phyloP scores from a whole-genome alignment of 345 rosid genomes.

The Tarenaya hassleriana region DNA sequence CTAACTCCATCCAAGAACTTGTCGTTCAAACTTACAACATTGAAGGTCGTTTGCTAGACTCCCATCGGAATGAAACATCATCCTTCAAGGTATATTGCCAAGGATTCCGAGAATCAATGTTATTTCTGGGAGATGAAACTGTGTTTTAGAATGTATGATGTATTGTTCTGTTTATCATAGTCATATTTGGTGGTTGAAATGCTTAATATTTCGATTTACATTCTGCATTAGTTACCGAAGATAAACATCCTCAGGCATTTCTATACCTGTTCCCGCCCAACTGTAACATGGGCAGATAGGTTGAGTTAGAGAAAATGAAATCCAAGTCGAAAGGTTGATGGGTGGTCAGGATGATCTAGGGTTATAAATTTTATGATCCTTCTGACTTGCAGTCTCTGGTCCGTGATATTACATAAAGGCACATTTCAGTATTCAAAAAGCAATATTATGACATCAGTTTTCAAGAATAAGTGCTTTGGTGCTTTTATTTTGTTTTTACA shows the following conservation, averaged over 20 bases:
- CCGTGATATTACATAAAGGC: too few relatives aligned
- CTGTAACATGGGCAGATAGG: neutral
- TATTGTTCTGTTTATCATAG: neutral
- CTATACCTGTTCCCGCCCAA: neutral
- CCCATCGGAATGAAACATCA: too few relatives aligned
- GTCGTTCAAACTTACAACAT: too few relatives aligned
- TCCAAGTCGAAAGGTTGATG: too few relatives aligned
- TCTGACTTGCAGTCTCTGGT: too few relatives aligned
- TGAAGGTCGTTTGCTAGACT: too few relatives aligned
- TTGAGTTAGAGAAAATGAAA: neutral
- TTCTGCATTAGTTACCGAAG: neutral
- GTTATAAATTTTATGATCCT: too few relatives aligned
- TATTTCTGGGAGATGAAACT: neutral
- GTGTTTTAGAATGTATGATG: neutral
- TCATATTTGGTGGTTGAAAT: neutral
- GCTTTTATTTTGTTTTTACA: neutral
- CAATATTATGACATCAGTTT: neutral
- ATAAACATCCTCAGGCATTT: neutral
- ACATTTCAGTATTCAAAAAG: neutral
- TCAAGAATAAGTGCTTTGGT: neutral
- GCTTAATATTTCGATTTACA: neutral
- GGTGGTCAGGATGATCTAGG: too few relatives aligned
- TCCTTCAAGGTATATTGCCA: too few relatives aligned
- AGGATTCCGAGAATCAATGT: too few relatives aligned
- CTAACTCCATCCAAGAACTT: neutral